Evolutionary conservation across 169 alveolate species (phyloP), one percentile per base, ranked within the genome.

Genomic region (Plasmodium berghei): DNA sequence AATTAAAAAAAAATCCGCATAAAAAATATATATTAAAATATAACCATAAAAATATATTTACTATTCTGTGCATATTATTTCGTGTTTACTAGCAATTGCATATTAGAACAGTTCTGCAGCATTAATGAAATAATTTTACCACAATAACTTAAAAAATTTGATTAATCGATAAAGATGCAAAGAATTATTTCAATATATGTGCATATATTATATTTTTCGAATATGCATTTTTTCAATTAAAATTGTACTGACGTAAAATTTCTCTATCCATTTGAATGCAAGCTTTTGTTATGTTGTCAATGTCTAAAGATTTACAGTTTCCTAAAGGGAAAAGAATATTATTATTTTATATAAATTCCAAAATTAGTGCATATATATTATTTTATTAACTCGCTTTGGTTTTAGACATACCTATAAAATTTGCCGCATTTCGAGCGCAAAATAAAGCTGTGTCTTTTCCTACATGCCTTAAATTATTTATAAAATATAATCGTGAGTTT

Each of bases 401-500:
- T 22, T 42, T 63, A 63, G 26, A 3, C 0, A 45, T 28, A 77
- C 89, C 89, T 49, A 77, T 77, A 52, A 77, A 77, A 77, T 77
- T 67, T 22, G 89, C 89, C 28, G 66, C 58, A 66, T 77, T 77
- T 40, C 89, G 74, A 42, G 89, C 89, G 52, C 89, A 77, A 70
- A 63, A 77, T 58, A 77, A 77, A 28, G 89, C 89, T 28, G 89
- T 77, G 52, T 77, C 89, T 77, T 77, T 77, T 64, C 89, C 89
- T 77, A 77, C 66, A 49, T 77, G 89, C 59, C 89, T 77, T 28
- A 24, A 49, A 20, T 34, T 20, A 54, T 61, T 26, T 9, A 9
- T 20, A 69, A 69, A 28, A 16, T 6, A 61, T 46, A 42, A 69
- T 5, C 22, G 20, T n/a, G 55, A 46, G 49, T 42, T 55, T 10